Percentiles rank a stretch among this genome's conserved stretches.
phyloP scores from a whole-genome alignment of 768 basidiomycete genomes.

The Nidularia pulvinata region DNA sequence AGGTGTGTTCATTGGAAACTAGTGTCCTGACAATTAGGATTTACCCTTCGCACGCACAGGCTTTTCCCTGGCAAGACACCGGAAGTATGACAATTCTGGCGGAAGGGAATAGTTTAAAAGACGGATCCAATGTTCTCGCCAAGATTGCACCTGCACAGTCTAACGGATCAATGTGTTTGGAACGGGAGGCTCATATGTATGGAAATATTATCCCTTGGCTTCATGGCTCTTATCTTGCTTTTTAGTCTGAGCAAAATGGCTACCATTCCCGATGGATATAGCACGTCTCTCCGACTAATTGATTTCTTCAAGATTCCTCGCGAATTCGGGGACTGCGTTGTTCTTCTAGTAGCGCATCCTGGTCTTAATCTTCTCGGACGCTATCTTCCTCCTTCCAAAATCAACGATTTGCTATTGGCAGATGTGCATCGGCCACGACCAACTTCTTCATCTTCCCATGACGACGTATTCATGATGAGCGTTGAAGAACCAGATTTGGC shows the following conservation, averaged over 20 bases:
- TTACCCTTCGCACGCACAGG: constrained; percentile 31
- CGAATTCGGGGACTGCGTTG: constrained; percentile 65
- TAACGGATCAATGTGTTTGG: constrained; percentile 71
- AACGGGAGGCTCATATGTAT: constrained; percentile 74
- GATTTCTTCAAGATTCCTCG: constrained; percentile 70
- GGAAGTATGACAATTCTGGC: constrained; percentile 71
- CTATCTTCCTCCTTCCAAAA: constrained; percentile 66
- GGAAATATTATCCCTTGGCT: constrained; percentile 16
- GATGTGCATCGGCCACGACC: constrained; percentile 45
- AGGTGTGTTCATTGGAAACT: constrained; percentile 31
- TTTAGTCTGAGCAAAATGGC: constrained; percentile 51
- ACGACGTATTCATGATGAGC: constrained; percentile 50
- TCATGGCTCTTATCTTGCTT: constrained; percentile 5
- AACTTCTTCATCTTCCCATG: constrained; percentile 29
- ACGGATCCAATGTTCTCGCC: constrained; percentile 65
- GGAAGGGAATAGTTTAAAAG: constrained; percentile 70
- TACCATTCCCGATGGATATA: constrained; percentile 46
- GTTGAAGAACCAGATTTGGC: constrained; percentile 41
- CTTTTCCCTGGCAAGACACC: constrained; percentile 68
- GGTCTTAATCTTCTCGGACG: constrained; percentile 68
- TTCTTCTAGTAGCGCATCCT: constrained; percentile 71
- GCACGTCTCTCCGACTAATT: constrained; percentile 54
- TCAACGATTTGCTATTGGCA: constrained; percentile 66
- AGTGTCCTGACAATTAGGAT: neutral
- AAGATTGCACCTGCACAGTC: constrained; percentile 76